These are phyloP conservation scores for Saitozyma sp. DNA, from an alignment of 768 basidiomycete genomes.

Conservation along the genomic window DNA sequence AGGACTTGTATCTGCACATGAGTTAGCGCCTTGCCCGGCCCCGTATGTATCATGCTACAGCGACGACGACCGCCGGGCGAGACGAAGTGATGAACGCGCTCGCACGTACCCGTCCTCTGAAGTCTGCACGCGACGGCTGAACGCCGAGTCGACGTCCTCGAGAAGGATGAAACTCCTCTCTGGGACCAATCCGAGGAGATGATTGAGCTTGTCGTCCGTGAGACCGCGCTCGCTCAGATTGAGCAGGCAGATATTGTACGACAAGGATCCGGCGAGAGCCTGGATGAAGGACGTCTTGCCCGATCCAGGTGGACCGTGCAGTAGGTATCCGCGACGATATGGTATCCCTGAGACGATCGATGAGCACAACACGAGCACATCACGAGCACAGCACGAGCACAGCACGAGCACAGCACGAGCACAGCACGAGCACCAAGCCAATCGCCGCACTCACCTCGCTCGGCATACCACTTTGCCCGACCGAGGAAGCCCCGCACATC, in stretches of 20 bases:
- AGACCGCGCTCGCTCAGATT: constrained; percentile 95
- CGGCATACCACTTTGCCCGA: constrained; percentile 90
- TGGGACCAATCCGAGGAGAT: constrained; percentile 86
- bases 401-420: neutral
- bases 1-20: constrained; percentile 77
- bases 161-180: constrained; percentile 92
- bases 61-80: neutral
- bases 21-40: neutral
- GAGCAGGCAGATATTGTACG: constrained; percentile 92
- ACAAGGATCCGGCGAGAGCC: constrained; percentile 85
- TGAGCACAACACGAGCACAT: neutral
- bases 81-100: too few species aligned
- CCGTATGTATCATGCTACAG: neutral
- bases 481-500: constrained; percentile 81
- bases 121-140: constrained; percentile 86
- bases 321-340: constrained; percentile 89
- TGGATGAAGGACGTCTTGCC: constrained; percentile 99
- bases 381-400: neutral
- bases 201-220: constrained; percentile 93
- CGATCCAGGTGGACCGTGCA: constrained; percentile 95
- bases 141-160: constrained; percentile 96
- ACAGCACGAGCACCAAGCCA: neutral
- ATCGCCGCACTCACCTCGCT: constrained; percentile 67
- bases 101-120: constrained; percentile 81
- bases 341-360: constrained; percentile 72